Evolutionary conservation across 176 grass and related monocot species (phyloP), one percentile per base, ranked within the genome.

Genomic region (Typha latifolia): DNA sequence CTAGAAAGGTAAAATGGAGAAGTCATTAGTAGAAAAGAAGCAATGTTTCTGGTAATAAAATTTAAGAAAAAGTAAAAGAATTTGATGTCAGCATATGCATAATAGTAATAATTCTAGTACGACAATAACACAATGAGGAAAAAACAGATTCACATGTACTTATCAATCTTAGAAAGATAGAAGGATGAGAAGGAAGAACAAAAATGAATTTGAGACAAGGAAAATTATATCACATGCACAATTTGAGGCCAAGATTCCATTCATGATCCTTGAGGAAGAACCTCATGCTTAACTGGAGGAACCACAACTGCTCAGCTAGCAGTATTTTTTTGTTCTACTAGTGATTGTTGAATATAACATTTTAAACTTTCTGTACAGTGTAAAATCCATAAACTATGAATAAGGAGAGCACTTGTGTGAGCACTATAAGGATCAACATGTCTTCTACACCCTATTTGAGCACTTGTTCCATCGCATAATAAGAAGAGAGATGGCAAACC

Each of bases 401-500:
- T 43, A 43, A 43, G 37, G 27, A 29, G 27, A 29, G 27, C 27
- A 29, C 27, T 29, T 3, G 27, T 29, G 27, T 29, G 27, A 3
- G 27, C 27, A 59, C 53, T 14, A 57, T 19, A 57, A 19, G 15
- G 15, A 57, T 57, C 16, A 57, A 57, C 15, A 57, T 19, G 7
- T 57, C n/a, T 20, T 29, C 3, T 29, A 29, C 3, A 29, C 27
- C 27, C 1, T 57, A 43, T 57, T 57, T 20, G 20, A 14, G 20
- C 16, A 12, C 15, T 49, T 49, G 18, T 49, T 51, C 12, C 47
- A 12, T 24, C 14, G 13, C 27, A 49, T 75, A 82, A 77, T 76
- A 67, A 22, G 15, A 48, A 47, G 66, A 49, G 69, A 66, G 19
- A 74, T 1, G 12, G 16, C 64, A 69, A 62, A 97, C 94, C 94